A percentile compares a stretch with the other conserved stretches of the same genome.
Evolutionary conservation across 108 stramenopile species (phyloP).

Genomic region (Craspedostauros australis): DNA sequence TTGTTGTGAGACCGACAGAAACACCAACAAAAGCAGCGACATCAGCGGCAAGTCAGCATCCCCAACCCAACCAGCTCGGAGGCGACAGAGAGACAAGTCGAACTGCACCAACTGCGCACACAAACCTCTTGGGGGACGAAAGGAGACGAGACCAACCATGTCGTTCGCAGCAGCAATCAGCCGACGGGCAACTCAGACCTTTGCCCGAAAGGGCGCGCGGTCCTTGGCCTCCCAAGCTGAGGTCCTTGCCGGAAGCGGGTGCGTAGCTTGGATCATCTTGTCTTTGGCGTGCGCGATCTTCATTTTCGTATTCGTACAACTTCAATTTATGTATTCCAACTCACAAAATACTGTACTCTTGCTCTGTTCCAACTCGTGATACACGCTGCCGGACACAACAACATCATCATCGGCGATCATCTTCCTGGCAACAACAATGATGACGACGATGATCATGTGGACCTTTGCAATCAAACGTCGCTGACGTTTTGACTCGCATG

Average conservation of each 20-base stretch:
- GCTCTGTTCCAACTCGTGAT: background rate
- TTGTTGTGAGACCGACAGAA: no score
- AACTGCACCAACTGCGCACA: no score
- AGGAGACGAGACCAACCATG: constrained; percentile 9
- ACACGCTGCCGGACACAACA: background rate
- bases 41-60: no score
- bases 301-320: constrained; percentile 5
- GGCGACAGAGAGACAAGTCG: no score
- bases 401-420: background rate
- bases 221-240: constrained; percentile 32
- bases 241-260: constrained; percentile 46
- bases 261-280: constrained; percentile 4
- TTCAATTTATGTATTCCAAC: background rate
- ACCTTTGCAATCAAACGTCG: no score
- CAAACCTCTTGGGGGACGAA: no score
- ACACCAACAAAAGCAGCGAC: no score
- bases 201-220: constrained; percentile 13
- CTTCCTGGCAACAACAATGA: no score
- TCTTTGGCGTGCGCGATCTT: background rate
- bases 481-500: no score
- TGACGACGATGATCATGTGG: no score
- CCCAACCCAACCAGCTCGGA: no score
- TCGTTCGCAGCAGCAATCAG: constrained; percentile 14
- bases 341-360: no score
- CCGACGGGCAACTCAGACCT: constrained; percentile 10